A percentile compares a stretch with the other conserved stretches of the same genome.
Conservation (phyloP, 2,329 filamentous ascomycete species). For the Nemania serpens region DNA sequence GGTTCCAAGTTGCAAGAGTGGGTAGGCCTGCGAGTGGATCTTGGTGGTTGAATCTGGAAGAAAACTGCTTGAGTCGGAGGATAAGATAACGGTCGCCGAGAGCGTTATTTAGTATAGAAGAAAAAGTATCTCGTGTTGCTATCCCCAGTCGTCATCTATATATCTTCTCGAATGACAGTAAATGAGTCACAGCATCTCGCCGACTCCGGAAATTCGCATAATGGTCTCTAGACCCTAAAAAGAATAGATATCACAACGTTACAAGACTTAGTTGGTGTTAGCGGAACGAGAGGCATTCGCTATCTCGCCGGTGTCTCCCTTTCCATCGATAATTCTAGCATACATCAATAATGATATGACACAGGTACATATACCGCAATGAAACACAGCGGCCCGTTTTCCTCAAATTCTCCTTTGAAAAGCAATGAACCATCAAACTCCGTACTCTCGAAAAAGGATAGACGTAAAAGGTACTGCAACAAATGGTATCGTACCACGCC, state of each 20-base stretch:
- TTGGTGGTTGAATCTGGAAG: neutral
- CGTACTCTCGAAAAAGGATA: neutral
- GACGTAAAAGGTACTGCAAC: neutral
- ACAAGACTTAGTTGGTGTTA: neutral
- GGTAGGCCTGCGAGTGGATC: neutral
- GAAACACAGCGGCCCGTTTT: neutral
- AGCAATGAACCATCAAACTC: conserved; percentile 7
- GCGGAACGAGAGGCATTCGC: neutral
- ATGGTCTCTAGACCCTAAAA: neutral
- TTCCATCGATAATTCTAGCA: neutral
- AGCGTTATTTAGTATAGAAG: neutral
- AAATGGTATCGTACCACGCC: neutral
- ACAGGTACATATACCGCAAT: neutral
- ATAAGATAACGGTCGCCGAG: neutral
- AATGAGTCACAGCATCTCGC: conserved; percentile 19
- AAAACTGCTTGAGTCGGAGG: neutral
- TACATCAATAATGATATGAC: neutral
- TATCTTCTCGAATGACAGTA: neutral
- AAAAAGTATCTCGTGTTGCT: neutral
- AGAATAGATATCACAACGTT: neutral
- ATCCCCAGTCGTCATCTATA: neutral
- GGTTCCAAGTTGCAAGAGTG: neutral
- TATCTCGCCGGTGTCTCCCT: neutral
- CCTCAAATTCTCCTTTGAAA: neutral
- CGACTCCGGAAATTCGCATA: conserved; percentile 14